A percentile compares a stretch with the other conserved stretches of the same genome.
phyloP scores from a whole-genome alignment of 2,329 filamentous ascomycete genomes.

The Fusarium marasasianum region DNA sequence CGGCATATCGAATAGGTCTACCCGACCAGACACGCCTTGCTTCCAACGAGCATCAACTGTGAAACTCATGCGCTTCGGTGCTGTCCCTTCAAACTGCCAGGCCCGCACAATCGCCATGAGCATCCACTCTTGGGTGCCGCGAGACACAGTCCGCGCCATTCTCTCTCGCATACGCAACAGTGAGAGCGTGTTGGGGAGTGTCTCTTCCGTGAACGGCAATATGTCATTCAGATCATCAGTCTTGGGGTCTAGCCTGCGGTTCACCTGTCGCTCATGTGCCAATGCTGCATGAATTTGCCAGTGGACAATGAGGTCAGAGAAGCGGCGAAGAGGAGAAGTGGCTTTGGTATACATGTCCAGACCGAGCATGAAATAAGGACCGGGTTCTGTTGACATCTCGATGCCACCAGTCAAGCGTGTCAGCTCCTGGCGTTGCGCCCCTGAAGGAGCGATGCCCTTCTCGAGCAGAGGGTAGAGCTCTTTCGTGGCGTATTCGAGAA shows the following conservation, averaged over 20 bases:
- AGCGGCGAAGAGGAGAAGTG: slow-evolving; percentile 74
- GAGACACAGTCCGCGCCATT: slow-evolving; percentile 56
- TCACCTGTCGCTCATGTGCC: slow-evolving; percentile 52
- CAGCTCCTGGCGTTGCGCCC: slow-evolving; percentile 44
- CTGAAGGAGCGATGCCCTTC: slow-evolving; percentile 47
- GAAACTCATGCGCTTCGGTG: slow-evolving; percentile 61
- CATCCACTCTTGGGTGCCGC: slow-evolving; percentile 63
- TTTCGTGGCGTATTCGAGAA: slow-evolving; percentile 50
- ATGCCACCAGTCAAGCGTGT: slow-evolving; percentile 56
- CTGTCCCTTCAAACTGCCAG: slow-evolving; percentile 62
- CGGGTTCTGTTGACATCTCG: slow-evolving; percentile 62
- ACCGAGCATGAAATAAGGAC: slow-evolving; percentile 66
- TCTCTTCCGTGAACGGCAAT: slow-evolving; percentile 56
- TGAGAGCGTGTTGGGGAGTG: slow-evolving; percentile 58
- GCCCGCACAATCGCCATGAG: slow-evolving; percentile 68
- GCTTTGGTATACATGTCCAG: slow-evolving; percentile 69
- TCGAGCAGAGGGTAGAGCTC: slow-evolving; percentile 49
- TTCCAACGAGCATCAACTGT: slow-evolving; percentile 53
- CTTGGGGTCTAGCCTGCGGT: slow-evolving; percentile 38
- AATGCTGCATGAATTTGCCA: slow-evolving; percentile 73
- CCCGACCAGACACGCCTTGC: slow-evolving; percentile 51
- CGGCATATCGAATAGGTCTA: slow-evolving; percentile 61
- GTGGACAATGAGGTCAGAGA: slow-evolving; percentile 69
- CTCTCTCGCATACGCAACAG: slow-evolving; percentile 63
- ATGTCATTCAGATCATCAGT: slow-evolving; percentile 47